These are phyloP conservation scores for Trypanosoma cruzi DNA, from an alignment of 208 protist species.

Conservation along the genomic window DNA sequence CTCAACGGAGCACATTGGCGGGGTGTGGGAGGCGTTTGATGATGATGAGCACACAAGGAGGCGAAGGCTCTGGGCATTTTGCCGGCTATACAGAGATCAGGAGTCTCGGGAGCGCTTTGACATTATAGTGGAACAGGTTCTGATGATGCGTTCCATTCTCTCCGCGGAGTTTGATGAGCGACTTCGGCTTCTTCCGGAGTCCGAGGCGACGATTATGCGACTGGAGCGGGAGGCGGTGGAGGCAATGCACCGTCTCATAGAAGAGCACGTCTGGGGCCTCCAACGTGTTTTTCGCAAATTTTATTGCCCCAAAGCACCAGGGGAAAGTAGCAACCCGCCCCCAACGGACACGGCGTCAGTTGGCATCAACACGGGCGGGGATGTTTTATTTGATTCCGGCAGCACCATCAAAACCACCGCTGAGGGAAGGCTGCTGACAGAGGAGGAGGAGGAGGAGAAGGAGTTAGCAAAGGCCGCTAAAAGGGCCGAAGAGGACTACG, in stretches of 20 bases:
- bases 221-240: neutral
- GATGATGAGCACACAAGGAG: neutral
- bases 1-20: neutral
- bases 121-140: conserved; percentile 25
- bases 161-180: conserved; percentile 25
- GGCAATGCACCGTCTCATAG: neutral
- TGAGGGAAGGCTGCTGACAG: neutral
- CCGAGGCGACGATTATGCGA: neutral
- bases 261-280: neutral
- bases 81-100: conserved; percentile 26
- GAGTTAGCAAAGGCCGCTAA: neutral
- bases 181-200: conserved; percentile 6
- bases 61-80: conserved; percentile 9
- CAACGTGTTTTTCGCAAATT: neutral
- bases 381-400: too few relatives aligned
- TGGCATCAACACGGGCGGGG: too few relatives aligned
- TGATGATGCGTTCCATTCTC: conserved; percentile 13
- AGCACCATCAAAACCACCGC: too few relatives aligned
- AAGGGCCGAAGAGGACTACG: neutral
- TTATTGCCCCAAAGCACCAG: neutral
- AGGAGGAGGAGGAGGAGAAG: neutral
- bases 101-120: conserved; percentile 30
- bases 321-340: neutral
- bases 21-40: too few relatives aligned
- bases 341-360: neutral